Evolutionary conservation across 163 green algal species (phyloP).

Genomic region (Scenedesmus sp.): DNA sequence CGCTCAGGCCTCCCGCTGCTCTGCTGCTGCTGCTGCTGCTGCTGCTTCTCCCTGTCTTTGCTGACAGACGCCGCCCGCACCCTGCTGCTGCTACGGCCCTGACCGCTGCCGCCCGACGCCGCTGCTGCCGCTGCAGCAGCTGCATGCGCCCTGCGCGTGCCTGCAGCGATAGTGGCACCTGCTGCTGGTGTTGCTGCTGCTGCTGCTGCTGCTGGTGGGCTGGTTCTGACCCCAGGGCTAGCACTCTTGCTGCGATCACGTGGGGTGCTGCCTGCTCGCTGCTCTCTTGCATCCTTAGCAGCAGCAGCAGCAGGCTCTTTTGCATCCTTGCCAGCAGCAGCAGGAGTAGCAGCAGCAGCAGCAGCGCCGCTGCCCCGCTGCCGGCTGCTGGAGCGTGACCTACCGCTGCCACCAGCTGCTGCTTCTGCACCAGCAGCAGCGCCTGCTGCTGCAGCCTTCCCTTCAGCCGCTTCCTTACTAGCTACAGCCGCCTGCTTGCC

Average conservation of each 20-base stretch:
- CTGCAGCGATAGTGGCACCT: not conserved
- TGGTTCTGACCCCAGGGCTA: not conserved
- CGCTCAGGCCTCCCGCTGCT: not conserved
- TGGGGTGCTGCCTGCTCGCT: not conserved
- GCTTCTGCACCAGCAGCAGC: not conserved
- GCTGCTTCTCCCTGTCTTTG: not conserved
- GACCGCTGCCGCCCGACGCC: not conserved
- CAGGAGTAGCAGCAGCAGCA: not conserved
- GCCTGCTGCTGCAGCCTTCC: not conserved
- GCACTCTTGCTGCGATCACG: not conserved
- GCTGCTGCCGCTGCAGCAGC: conserved; percentile 15
- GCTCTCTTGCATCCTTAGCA: not conserved
- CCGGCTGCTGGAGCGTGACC: not conserved
- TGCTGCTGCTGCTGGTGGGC: not conserved
- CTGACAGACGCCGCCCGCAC: not conserved
- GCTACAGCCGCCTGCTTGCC: not conserved
- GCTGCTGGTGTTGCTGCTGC: not conserved
- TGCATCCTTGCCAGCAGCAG: not conserved
- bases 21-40: not conserved
- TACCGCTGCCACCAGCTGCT: not conserved
- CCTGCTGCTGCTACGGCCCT: conserved; percentile 22
- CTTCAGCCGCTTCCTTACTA: not conserved
- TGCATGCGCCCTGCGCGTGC: not conserved
- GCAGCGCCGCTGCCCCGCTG: not conserved
- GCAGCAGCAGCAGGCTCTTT: not conserved